phyloP scores from a whole-genome alignment of 306 rosid species.

The Glycyrrhiza uralensis region DNA sequence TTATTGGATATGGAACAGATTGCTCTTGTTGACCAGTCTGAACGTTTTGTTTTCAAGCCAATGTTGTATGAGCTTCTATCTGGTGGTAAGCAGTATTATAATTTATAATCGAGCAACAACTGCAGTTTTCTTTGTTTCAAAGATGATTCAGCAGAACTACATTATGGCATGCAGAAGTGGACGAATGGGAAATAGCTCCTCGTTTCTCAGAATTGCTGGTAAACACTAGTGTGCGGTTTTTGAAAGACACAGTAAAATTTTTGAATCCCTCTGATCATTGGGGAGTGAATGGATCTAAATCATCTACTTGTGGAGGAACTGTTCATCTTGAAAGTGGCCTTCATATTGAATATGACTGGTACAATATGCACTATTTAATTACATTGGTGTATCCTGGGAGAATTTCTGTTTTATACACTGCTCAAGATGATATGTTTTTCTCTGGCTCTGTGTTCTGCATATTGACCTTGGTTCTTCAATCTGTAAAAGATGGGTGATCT shows the following conservation, averaged over 20 bases:
- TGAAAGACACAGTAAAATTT: conserved; percentile 74
- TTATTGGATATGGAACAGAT: conserved; percentile 37
- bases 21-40: conserved; percentile 47
- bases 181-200: conserved; percentile 98
- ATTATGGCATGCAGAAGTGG: conserved; percentile 64
- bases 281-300: conserved; percentile 46
- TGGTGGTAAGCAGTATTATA: conserved; percentile 57
- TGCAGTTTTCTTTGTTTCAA: conserved; percentile 7
- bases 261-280: conserved; percentile 61
- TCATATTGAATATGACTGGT: conserved; percentile 94
- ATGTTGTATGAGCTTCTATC: conserved; percentile 95
- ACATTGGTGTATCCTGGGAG: conserved; percentile 7
- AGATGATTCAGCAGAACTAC: conserved; percentile 21
- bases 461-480: conserved; percentile 7
- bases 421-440: conserved; percentile 10
- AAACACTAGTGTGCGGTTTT: conserved; percentile 67
- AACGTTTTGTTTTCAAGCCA: conserved; percentile 70
- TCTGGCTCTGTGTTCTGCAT: not conserved
- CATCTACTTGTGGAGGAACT: conserved; percentile 63
- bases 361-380: conserved; percentile 23
- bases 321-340: conserved; percentile 92
- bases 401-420: not conserved
- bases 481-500: conserved; percentile 1
- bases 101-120: conserved; percentile 2
- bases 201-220: conserved; percentile 81